Percentiles rank a stretch among this genome's conserved stretches.
Evolutionary conservation across 2,329 filamentous ascomycete genomes (phyloP).

Genomic region (Cadophora sp.): DNA sequence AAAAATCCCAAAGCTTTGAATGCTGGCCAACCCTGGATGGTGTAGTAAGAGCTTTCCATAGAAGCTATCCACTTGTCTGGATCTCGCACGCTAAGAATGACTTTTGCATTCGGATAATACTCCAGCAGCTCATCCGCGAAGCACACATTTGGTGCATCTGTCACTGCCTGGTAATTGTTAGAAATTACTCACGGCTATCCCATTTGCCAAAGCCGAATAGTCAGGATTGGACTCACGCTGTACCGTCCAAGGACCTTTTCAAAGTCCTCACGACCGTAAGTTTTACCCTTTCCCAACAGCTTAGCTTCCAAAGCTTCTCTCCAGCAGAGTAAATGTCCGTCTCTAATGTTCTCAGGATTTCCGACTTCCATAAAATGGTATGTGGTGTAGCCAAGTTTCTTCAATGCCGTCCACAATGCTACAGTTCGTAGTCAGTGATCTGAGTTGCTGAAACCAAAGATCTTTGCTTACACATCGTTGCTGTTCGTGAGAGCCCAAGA

Average conservation of each 20-base stretch:
- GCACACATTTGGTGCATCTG: slow-evolving; percentile 13
- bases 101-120: slow-evolving; percentile 8
- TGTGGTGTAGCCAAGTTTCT: slow-evolving; percentile 6
- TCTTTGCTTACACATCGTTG: slow-evolving; percentile 12
- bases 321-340: slow-evolving; percentile 6
- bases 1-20: neutral
- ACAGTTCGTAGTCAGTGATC: neutral
- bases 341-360: slow-evolving; percentile 8
- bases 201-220: no score
- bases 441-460: neutral
- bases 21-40: neutral
- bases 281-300: neutral
- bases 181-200: neutral
- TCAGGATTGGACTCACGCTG: neutral
- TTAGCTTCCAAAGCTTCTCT: slow-evolving; percentile 10
- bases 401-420: slow-evolving; percentile 8
- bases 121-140: slow-evolving; percentile 6
- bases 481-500: slow-evolving; percentile 8
- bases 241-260: slow-evolving; percentile 10
- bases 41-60: slow-evolving; percentile 18
- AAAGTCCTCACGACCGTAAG: slow-evolving; percentile 1
- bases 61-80: slow-evolving; percentile 17
- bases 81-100: slow-evolving; percentile 5
- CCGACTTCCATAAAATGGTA: slow-evolving; percentile 7
- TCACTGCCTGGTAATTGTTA: neutral